phyloP scores from a whole-genome alignment of 441 rosid genomes.

The Croton laevigatus region DNA sequence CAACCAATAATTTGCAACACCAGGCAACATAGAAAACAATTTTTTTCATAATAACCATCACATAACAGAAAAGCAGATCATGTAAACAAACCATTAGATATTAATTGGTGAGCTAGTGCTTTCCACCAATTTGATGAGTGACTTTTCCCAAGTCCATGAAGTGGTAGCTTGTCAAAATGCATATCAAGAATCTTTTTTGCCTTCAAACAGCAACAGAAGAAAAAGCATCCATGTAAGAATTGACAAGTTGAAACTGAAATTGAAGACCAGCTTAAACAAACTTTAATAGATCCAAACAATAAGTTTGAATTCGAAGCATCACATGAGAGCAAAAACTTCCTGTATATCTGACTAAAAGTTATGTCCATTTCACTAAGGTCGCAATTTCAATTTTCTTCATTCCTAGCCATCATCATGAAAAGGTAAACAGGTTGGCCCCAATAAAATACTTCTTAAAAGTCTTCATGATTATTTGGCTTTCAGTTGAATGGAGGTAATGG shows the following conservation, averaged over 20 bases:
- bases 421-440: background rate
- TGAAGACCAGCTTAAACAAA: constrained; percentile 2
- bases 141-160: constrained; percentile 53
- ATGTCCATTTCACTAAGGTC: background rate
- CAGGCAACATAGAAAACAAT: background rate
- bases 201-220: constrained; percentile 24
- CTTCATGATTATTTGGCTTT: background rate
- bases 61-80: constrained; percentile 1
- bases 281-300: background rate
- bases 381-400: constrained; percentile 7
- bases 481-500: background rate
- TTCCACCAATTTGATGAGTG: constrained; percentile 52
- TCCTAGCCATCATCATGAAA: background rate
- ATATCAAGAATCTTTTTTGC: constrained; percentile 40
- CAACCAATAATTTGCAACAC: background rate
- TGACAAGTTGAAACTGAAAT: constrained; percentile 6
- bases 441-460: background rate
- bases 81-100: constrained; percentile 33
- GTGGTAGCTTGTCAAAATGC: constrained; percentile 48
- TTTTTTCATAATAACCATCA: background rate
- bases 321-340: background rate
- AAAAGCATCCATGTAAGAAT: constrained; percentile 12
- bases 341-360: background rate
- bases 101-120: constrained; percentile 40
- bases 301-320: background rate